These are phyloP conservation scores for Dittrichia graveolens DNA, from an alignment of 129 eudicot species.

Conservation along the genomic window DNA sequence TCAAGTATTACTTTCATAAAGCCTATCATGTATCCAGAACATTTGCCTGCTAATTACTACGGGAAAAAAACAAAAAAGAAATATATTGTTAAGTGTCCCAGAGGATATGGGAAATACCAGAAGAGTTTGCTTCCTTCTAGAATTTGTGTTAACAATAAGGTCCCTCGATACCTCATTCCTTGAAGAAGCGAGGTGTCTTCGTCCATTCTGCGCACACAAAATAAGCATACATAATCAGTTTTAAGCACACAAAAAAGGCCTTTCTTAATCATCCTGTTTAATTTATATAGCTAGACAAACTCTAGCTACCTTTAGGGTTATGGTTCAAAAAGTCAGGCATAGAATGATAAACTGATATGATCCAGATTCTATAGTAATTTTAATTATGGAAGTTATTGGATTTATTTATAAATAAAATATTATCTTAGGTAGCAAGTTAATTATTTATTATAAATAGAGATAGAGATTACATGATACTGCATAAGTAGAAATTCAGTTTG, in stretches of 20 bases:
- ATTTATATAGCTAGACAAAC: constrained; percentile 23
- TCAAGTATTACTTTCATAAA: constrained; percentile 11
- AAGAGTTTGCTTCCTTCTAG: constrained; percentile 86
- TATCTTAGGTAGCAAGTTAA: no score
- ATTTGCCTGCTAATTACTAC: constrained; percentile 12
- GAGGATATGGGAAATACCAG: constrained; percentile 49
- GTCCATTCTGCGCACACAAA: constrained; percentile 73
- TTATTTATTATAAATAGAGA: no score
- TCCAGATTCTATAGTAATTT: no score
- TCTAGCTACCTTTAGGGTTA: constrained; percentile 26
- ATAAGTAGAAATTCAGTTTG: no score
- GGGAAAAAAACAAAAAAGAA: not conserved
- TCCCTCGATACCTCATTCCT: constrained; percentile 98
- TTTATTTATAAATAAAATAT: no score
- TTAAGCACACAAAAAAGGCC: not conserved
- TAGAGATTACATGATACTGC: no score
- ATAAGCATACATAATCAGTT: constrained; percentile 32
- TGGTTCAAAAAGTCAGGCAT: constrained; percentile 18
- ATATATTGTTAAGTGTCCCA: constrained; percentile 6
- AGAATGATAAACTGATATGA: not conserved
- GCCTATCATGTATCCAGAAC: constrained; percentile 1
- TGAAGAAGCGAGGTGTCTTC: constrained; percentile 92
- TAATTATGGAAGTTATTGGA: no score
- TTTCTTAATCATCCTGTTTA: constrained; percentile 1
- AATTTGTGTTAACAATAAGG: constrained; percentile 76